Evolutionary conservation across 305 asterid genomes (phyloP).

Genomic region (Fraxinus baroniana): DNA sequence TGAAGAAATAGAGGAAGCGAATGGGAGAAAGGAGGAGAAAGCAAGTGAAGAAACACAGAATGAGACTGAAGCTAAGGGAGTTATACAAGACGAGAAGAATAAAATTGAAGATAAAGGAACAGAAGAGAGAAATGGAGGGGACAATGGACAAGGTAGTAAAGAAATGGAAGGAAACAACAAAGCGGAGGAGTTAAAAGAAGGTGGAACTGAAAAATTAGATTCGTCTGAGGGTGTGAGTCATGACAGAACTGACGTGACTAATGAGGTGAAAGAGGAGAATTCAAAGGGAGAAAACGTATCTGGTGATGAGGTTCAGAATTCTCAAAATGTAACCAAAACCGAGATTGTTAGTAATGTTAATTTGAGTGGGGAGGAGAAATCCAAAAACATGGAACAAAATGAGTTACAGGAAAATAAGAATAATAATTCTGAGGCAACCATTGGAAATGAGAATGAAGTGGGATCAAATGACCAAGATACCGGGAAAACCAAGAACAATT

Average conservation of each 20-base stretch:
- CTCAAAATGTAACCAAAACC: conserved; percentile 31
- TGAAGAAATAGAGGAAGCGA: conserved; percentile 30
- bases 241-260: conserved; percentile 28
- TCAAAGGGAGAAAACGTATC: conserved; percentile 24
- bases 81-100: conserved; percentile 20
- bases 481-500: conserved; percentile 25
- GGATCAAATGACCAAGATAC: conserved; percentile 21
- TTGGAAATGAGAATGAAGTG: conserved; percentile 14
- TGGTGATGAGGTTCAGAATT: conserved; percentile 20
- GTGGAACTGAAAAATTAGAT: conserved; percentile 29
- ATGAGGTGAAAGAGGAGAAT: conserved; percentile 27
- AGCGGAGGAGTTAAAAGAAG: conserved; percentile 31
- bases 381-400: conserved; percentile 19
- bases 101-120: not conserved
- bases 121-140: conserved; percentile 20
- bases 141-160: conserved; percentile 19
- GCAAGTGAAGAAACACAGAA: conserved; percentile 19
- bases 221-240: conserved; percentile 31
- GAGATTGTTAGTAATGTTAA: conserved; percentile 26
- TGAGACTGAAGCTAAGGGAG: conserved; percentile 25
- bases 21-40: conserved; percentile 25
- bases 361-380: conserved; percentile 29
- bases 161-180: conserved; percentile 22
- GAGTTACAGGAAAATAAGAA: conserved; percentile 22
- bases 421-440: conserved; percentile 17